Conservation (phyloP, 1,284 basidiomycete genomes). For the Sparassis latifolia region DNA sequence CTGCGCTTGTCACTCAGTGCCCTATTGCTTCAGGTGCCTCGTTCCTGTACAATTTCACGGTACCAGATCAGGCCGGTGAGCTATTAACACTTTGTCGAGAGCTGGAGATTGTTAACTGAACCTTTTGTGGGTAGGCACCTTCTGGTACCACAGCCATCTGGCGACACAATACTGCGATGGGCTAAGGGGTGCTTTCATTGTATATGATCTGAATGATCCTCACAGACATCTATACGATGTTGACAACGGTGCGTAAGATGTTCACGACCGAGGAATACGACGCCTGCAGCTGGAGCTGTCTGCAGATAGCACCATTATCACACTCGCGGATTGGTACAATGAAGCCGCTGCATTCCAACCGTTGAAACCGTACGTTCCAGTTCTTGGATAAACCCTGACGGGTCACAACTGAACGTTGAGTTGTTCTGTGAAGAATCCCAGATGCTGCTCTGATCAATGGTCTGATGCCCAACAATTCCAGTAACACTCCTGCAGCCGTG, state of each 20-base stretch:
- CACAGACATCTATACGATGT: slow-evolving; percentile 33
- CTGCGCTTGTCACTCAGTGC: slow-evolving; percentile 35
- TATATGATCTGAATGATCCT: slow-evolving; percentile 39
- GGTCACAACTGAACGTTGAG: not conserved
- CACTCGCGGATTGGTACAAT: slow-evolving; percentile 25
- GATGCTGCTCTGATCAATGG: slow-evolving; percentile 47
- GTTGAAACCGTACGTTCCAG: slow-evolving; percentile 11
- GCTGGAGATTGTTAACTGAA: not conserved
- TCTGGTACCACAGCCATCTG: slow-evolving; percentile 20
- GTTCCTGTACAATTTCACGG: slow-evolving; percentile 34
- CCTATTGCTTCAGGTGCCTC: slow-evolving; percentile 37
- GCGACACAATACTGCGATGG: slow-evolving; percentile 31
- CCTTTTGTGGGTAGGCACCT: slow-evolving; percentile 12
- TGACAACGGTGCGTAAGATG: slow-evolving; percentile 30
- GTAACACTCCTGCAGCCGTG: slow-evolving; percentile 24
- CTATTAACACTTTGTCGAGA: slow-evolving; percentile 1
- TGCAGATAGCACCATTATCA: slow-evolving; percentile 22
- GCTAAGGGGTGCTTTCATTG: slow-evolving; percentile 29
- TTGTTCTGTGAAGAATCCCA: slow-evolving; percentile 1
- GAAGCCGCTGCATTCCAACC: slow-evolving; percentile 8
- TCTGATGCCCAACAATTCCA: slow-evolving; percentile 26
- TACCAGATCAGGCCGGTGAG: slow-evolving; percentile 26
- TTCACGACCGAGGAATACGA: not conserved
- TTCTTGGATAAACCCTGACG: not conserved
- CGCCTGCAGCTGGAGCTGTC: too few relatives aligned